These are phyloP conservation scores for Brassica rapa DNA, from an alignment of 345 rosid genomes.

Conservation along the genomic window DNA sequence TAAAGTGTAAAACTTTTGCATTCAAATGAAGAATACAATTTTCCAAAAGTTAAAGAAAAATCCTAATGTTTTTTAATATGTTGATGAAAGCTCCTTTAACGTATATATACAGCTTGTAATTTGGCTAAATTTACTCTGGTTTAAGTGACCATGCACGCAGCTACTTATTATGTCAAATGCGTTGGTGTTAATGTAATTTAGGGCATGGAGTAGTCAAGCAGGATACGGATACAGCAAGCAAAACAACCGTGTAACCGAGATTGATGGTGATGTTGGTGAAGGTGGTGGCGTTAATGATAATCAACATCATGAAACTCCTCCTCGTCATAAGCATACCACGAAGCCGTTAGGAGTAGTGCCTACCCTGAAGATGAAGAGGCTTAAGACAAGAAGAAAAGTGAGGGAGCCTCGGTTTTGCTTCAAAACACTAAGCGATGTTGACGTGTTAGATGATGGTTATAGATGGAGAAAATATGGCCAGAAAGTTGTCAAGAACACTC, in stretches of 20 bases:
- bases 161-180: background rate
- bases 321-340: conserved; percentile 18
- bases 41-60: background rate
- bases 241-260: conserved; percentile 35
- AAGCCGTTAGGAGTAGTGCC: conserved; percentile 54
- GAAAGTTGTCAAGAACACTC: conserved; percentile 98
- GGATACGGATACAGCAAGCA: conserved; percentile 47
- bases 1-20: background rate
- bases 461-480: conserved; percentile 98
- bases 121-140: conserved; percentile 17
- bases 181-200: conserved; percentile 28
- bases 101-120: background rate
- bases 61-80: background rate
- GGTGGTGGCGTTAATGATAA: conserved; percentile 8
- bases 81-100: background rate
- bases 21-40: background rate
- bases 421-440: conserved; percentile 95
- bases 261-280: conserved; percentile 17
- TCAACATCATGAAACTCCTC: conserved; percentile 2
- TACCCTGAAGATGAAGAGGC: conserved; percentile 74
- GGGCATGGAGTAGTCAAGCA: conserved; percentile 66
- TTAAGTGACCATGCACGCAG: background rate
- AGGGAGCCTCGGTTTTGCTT: conserved; percentile 98
- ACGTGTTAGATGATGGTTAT: conserved; percentile 95
- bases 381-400: conserved; percentile 80